A percentile compares a stretch with the other conserved stretches of the same genome.
phyloP scores from a whole-genome alignment of 2,329 filamentous ascomycete genomes.

The Arthrobotrys entomopaga region DNA sequence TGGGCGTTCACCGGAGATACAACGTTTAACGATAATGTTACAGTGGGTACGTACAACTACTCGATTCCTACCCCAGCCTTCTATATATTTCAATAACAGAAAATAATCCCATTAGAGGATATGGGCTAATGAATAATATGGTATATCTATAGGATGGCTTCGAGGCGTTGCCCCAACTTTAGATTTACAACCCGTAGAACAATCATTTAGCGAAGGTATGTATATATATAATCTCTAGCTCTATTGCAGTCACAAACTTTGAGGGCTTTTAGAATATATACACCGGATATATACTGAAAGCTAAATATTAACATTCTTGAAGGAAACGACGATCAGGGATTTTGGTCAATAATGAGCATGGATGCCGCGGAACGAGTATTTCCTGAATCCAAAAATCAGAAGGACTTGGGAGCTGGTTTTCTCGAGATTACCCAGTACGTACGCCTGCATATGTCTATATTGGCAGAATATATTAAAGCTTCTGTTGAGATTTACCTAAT shows the following conservation, averaged over 20 bases:
- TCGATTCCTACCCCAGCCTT: not conserved
- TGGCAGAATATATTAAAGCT: not conserved
- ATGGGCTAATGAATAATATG: too few relatives aligned
- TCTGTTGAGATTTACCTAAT: not conserved
- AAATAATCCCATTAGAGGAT: too few relatives aligned
- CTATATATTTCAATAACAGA: too few relatives aligned
- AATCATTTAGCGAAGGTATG: constrained; percentile 34
- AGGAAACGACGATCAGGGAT: constrained; percentile 77
- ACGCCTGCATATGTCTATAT: too few relatives aligned
- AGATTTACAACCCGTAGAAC: constrained; percentile 49
- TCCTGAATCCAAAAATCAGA: constrained; percentile 65
- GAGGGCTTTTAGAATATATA: constrained; percentile 5
- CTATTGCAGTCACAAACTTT: too few relatives aligned
- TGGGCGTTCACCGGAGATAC: constrained; percentile 83
- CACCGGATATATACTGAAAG: too few relatives aligned
- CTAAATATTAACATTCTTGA: constrained; percentile 59
- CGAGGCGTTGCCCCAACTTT: constrained; percentile 63
- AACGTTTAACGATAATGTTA: constrained; percentile 74
- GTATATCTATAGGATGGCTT: constrained; percentile 71
- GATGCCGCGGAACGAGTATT: constrained; percentile 73
- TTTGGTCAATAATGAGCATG: constrained; percentile 76
- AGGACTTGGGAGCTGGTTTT: constrained; percentile 43
- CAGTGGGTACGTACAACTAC: constrained; percentile 68
- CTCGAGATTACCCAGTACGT: constrained; percentile 47
- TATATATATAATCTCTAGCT: not conserved